Base-by-base conservation (phyloP, 495 filamentous ascomycete genomes). In the Lichenothelia convexa region DNA sequence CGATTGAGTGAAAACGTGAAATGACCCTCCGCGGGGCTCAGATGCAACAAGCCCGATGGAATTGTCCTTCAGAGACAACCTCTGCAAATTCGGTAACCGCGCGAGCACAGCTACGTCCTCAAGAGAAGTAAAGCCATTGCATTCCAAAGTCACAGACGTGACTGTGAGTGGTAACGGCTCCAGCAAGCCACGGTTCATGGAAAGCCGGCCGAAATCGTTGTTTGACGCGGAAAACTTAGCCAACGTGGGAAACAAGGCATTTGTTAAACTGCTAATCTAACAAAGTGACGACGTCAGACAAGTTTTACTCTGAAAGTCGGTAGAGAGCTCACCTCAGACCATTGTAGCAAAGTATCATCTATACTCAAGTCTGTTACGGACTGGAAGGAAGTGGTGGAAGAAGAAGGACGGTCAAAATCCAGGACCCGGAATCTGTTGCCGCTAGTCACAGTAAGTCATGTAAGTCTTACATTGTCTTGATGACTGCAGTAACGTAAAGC, bases 111-210 rank as follows among this genome's bases (percentile, higher is more conserved):
- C 0, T 2, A 93, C 60, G 22, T 64, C 52, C 5, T 57, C 61
- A 4, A 93, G 42, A 21, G 71, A 59, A 7, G 63, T 62, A 46
- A 93, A 71, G 6, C 68, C 55, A 47, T 94, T 94, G 48, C 71
- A 69, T 35, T 89, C 80, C 4, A 95, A 64, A 29, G 65, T 72
- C 6, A 94, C 47, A 4, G 64, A 68, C 0, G 61, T 71, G 9
- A 80, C 61, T 4, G 47, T 31, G 3, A 40, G 34, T 6, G 60
- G 49, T 1, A 75, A 54, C 16, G 65, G 54, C 2, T 43, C 38
- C n/a, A n/a, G n/a, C n/a, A n/a, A n/a, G n/a, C n/a, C n/a, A n/a
- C n/a, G n/a, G n/a, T n/a, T n/a, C n/a, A n/a, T n/a, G n/a, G n/a
- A n/a, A n/a, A n/a, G n/a, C n/a, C n/a, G n/a, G n/a, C n/a, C 13